Conservation (phyloP, 129 eudicot genomes). For the Artemisia argyi region DNA sequence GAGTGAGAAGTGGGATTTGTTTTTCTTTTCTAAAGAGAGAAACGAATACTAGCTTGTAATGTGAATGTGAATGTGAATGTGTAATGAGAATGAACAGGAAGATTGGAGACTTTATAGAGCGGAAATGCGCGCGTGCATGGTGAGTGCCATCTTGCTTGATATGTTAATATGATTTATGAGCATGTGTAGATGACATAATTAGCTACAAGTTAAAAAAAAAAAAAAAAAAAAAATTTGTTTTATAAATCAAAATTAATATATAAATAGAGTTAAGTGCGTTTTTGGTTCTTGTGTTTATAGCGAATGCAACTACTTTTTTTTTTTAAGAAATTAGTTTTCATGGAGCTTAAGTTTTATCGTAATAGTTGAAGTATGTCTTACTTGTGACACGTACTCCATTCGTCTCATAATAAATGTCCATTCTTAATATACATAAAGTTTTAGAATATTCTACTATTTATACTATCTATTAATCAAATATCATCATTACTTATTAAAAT, state of each 20-base stretch:
- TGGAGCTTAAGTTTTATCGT: too few species aligned
- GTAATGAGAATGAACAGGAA: constrained; percentile 34
- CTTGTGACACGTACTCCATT: too few species aligned
- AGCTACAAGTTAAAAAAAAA: background rate
- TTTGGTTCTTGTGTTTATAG: too few species aligned
- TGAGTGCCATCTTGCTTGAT: constrained; percentile 28
- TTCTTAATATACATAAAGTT: too few species aligned
- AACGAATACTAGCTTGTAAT: background rate
- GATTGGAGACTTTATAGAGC: constrained; percentile 26
- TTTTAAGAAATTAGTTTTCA: too few species aligned
- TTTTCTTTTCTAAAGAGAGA: constrained; percentile 29
- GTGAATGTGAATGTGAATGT: constrained; percentile 21
- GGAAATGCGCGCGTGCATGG: constrained; percentile 35
- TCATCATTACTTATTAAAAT: too few species aligned
- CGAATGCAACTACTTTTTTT: too few species aligned
- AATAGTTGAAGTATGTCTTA: too few species aligned
- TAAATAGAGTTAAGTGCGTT: background rate
- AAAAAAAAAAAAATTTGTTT: too few species aligned
- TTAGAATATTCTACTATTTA: too few species aligned
- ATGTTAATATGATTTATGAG: constrained; percentile 2
- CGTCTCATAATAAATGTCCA: too few species aligned
- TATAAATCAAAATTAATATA: background rate
- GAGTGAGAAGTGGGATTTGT: constrained; percentile 19
- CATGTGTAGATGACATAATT: constrained; percentile 9
- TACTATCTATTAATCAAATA: too few species aligned